Base-by-base conservation (phyloP, 2,329 filamentous ascomycete species). In the Calonectria pseudoreteaudii region DNA sequence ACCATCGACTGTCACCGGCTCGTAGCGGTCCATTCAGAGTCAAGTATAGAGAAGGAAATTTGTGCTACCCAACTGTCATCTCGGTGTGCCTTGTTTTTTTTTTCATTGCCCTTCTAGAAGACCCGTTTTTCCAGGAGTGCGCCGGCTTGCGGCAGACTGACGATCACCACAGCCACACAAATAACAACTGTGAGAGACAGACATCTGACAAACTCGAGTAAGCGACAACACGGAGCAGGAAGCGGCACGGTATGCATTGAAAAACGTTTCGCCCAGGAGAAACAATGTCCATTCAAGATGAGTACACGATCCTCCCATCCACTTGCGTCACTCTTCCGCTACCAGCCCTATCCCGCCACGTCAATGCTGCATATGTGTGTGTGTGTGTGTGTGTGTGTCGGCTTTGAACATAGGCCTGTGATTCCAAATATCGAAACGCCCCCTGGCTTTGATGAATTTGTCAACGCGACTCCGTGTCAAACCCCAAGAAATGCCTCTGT, bases 281-380 rank as follows among this genome's bases (percentile, higher is more conserved):
- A 62, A 62, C 56, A 62, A 28, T 28, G 23, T 62, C 56, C 14
- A 62, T 36, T 28, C 11, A 10, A 36, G 9, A 26, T 38, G 7
- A 23, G 16, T 26, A 16, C 34, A 60, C 11, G 28, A n/a, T 38
- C 36, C 36, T 41, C 34, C 6, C 8, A 41, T 62, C 26, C 13
- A 36, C 36, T 28, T 41, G 56, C 23, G 23, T 62, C 38, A 47
- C 10, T 62, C 13, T 41, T 41, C 34, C 56, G 7, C 56, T 62
- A 18, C 56, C 56, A 62, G 56, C 56, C 56, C 36, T 62, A 28
- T 62, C 23, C 36, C 56, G 56, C 56, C 56, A 62, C 56, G 56
- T 62, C 56, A 41, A 62, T 41, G 56, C 36, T 60, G 31, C 31
- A 26, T 41, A 20, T 41, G 34, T 28, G 34, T 41, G n/a, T 36